These are phyloP conservation scores for Pythium sp. DNA, from an alignment of 352 stramenopile genomes.

Conservation along the genomic window DNA sequence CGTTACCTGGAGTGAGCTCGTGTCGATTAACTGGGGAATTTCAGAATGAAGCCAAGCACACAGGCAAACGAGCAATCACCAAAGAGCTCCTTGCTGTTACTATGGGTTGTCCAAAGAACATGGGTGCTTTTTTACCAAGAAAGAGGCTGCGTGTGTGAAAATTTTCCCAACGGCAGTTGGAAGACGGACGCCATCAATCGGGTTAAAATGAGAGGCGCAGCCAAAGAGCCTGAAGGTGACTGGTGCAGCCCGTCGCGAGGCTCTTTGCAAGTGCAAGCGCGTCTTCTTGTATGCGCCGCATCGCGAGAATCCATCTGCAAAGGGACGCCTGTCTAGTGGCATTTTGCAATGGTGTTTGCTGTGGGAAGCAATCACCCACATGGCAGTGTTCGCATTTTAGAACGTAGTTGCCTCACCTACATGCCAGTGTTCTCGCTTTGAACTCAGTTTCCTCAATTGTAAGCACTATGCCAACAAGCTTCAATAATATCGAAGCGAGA, in stretches of 20 bases:
- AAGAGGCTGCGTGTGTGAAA: not conserved
- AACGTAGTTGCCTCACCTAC: not conserved
- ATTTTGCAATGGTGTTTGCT: not conserved
- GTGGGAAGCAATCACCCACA: not conserved
- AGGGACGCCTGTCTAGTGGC: too few species aligned
- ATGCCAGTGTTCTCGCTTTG: not conserved
- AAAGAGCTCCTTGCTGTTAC: not conserved
- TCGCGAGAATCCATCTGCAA: not conserved
- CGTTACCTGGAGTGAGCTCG: not conserved
- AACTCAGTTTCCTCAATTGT: not conserved
- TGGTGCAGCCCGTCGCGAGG: conserved; percentile 4
- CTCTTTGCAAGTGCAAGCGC: not conserved
- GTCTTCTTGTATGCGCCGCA: not conserved
- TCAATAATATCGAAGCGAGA: not conserved
- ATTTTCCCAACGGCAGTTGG: conserved; percentile 1
- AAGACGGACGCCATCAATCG: not conserved
- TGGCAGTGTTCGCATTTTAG: not conserved
- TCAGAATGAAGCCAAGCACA: conserved; percentile 3
- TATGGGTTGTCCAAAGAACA: not conserved
- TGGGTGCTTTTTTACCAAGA: conserved; percentile 9
- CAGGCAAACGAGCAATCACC: not conserved
- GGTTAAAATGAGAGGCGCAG: not conserved
- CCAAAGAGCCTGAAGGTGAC: not conserved
- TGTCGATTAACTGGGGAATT: not conserved
- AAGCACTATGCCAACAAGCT: not conserved